Conservation (phyloP, 2,329 filamentous ascomycete genomes). For the Hirsutella thompsonii region DNA sequence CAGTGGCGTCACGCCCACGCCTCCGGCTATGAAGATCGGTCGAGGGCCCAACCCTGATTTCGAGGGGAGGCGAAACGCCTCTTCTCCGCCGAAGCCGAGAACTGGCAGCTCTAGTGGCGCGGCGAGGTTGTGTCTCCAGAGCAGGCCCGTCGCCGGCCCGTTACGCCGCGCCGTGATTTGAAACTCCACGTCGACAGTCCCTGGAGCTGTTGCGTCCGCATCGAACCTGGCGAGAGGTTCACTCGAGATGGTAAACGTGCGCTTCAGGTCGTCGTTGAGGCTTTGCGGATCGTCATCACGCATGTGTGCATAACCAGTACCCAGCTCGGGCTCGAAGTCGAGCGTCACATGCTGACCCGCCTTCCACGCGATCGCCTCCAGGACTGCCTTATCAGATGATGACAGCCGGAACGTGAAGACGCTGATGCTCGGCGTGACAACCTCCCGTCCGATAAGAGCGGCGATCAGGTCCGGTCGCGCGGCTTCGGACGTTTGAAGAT, state of each 20-base stretch:
- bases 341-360: slow-evolving; percentile 70
- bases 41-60: slow-evolving; percentile 7
- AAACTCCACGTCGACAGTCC: slow-evolving; percentile 45
- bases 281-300: slow-evolving; percentile 64
- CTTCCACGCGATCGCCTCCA: slow-evolving; percentile 31
- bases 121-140: slow-evolving; percentile 45
- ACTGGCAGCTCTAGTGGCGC: slow-evolving; percentile 50
- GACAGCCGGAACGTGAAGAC: too few relatives aligned
- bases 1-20: slow-evolving; percentile 74
- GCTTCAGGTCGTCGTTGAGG: slow-evolving; percentile 72
- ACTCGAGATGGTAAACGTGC: slow-evolving; percentile 73
- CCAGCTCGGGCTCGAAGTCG: slow-evolving; percentile 56
- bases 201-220: too few relatives aligned
- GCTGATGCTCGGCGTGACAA: too few relatives aligned
- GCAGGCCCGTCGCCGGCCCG: slow-evolving; percentile 52
- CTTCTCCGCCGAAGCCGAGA: slow-evolving; percentile 58
- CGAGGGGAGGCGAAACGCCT: slow-evolving; percentile 24
- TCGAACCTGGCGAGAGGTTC: slow-evolving; percentile 22
- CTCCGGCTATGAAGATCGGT: slow-evolving; percentile 57
- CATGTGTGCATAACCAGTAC: slow-evolving; percentile 73
- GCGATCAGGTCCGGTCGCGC: too few relatives aligned
- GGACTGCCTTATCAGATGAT: not conserved
- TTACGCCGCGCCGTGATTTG: slow-evolving; percentile 55
- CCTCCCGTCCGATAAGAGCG: too few relatives aligned
- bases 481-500: not conserved